Base-by-base conservation (phyloP, 352 stramenopile species). In the Elongisporangium prolatum region DNA sequence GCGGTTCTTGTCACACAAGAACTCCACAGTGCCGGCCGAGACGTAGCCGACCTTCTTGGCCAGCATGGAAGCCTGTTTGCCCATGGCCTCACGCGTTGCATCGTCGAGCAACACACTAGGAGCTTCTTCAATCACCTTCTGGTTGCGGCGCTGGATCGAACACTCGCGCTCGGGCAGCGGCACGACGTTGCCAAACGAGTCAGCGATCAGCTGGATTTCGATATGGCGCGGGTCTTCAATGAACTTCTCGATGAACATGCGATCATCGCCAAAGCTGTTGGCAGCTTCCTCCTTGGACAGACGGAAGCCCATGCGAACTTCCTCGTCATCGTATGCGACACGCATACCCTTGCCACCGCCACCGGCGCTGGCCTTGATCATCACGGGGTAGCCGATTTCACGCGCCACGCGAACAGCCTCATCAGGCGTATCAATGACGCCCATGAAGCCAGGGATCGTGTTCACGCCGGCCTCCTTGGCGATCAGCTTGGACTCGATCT, bases 281-380 rank as follows among this genome's bases (percentile, higher is more conserved):
- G 79, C 72, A 21, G 92, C 90, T 64, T 98, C 91, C 62, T 95
- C 80, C 58, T 90, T 96, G 34, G 77, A 91, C 18, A 91, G 49
- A 9, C 77, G 67, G 62, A 93, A 98, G 13, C 82, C 87, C 58
- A 98, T 92, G 24, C 73, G 73, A 24, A 97, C 77, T 61, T 98
- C 84, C 5, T 89, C 72, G 58, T 97, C 91, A 61, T 94, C 88
- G 67, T 89, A 97, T 22, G 94, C 96, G 4, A 99, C 94, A 48
- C 97, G 79, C 96, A 99, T 99, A 28, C 96, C 96, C 69, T 98
- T 98, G 22, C 96, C 97, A 48, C 95, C 93, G 40, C 97, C 97
- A 25, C 97, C 96, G 6, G 93, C 88, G 48, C 82, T 96, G 7
- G 97, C 97, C 73, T 99, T 99, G 69, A 99, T 97, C 85, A 99